Evolutionary conservation across 208 protist genomes (phyloP).

Genomic region (Naegleria fowleri): DNA sequence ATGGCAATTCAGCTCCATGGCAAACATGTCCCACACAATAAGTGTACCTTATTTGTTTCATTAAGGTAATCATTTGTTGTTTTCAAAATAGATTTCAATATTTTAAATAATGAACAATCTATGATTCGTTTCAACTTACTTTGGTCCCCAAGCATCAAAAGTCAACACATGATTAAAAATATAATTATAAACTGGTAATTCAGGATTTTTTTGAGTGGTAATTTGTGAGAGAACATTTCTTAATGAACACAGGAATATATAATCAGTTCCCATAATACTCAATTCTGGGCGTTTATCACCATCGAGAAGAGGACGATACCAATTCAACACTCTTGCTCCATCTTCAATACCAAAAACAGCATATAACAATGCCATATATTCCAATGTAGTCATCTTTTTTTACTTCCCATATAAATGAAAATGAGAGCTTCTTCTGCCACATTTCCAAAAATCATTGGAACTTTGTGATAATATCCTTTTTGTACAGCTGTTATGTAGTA

Average conservation of each 20-base stretch:
- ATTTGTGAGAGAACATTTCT: background rate
- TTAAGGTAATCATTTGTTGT: too few species aligned
- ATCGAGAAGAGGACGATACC: background rate
- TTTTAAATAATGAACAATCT: too few species aligned
- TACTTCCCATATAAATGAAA: conserved; percentile 3
- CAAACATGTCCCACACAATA: conserved; percentile 10
- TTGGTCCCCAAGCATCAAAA: conserved; percentile 22
- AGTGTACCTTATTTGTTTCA: too few species aligned
- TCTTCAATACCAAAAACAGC: background rate
- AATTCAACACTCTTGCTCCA: background rate
- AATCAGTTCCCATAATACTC: background rate
- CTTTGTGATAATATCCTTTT: conserved; percentile 11
- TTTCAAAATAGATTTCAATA: too few species aligned
- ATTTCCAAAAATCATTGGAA: conserved; percentile 35
- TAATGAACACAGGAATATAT: background rate
- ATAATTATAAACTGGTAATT: background rate
- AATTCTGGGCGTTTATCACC: background rate
- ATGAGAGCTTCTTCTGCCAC: background rate
- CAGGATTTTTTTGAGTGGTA: background rate
- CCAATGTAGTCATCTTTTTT: background rate
- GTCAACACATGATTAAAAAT: background rate
- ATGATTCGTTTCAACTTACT: too few species aligned
- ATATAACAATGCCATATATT: background rate
- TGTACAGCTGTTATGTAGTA: background rate
- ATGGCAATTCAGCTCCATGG: conserved; percentile 13